Evolutionary conservation across 164 flowering plant species (phyloP), one percentile per base, ranked within the genome.

Genomic region (Vitis cinerea): DNA sequence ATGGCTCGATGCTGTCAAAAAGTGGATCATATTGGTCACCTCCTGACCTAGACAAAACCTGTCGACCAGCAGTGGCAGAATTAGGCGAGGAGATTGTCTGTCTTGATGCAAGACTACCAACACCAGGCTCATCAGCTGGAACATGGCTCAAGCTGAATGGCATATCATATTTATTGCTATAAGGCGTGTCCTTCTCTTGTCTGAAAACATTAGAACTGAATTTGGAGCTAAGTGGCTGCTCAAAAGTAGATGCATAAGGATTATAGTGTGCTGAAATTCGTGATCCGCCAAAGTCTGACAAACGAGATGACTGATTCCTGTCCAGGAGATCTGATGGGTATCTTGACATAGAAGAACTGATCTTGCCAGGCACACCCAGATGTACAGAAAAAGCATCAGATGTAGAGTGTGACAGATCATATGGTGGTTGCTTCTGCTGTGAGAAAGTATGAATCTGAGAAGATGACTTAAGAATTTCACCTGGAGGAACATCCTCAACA

Each of bases 11-110:
- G 82, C 91, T 88, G 80, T 94, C 99, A 80, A 85, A 81, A 57
- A 94, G 74, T 27, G 99, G 98, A 73, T 93, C 97, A 89, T 93
- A 91, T 74, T 83, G 92, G 57, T 87, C 94, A 70, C 84, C 81
- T 59, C 73, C 82, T 3, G 87, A 68, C 50, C 63, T 70, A 14
- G 79, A 80, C 44, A 78, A 67, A 19, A 52, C 65, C 56, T 76
- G 74, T 27, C 73, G 82, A 49, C 65, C 61, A 47, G 68, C 68
- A 78, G 59, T 77, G 15, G 64, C 63, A 65, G 88, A 79, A 73
- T 63, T 74, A 50, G 83, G 75, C 10, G 84, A 75, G 12, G 83
- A 69, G 61, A 74, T 66, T 57, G 75, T 68, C 50, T 67, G 69
- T 64, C 77, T 79, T 17, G 79, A 73, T 73, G 70, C 82, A 66